Evolutionary conservation across 2,329 filamentous ascomycete species (phyloP).

Genomic region (Grosmannia serpens): DNA sequence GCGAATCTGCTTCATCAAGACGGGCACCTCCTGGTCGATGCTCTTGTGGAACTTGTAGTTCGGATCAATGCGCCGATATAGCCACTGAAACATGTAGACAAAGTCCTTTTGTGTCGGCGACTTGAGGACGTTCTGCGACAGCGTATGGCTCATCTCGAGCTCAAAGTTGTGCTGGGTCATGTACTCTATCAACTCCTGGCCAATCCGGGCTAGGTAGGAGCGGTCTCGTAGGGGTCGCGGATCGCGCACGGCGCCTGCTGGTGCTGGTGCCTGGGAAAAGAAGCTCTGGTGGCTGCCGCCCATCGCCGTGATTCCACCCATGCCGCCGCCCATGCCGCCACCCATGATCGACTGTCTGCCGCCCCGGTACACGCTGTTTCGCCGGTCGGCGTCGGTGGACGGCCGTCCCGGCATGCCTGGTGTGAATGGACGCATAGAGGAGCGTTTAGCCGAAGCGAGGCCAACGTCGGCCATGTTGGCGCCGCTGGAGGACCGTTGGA

Average conservation of each 20-base stretch:
- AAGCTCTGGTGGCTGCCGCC: constrained; percentile 72
- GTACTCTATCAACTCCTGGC: constrained; percentile 83
- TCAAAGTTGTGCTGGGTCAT: constrained; percentile 91
- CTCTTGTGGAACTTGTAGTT: constrained; percentile 87
- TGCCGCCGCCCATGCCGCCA: constrained; percentile 59
- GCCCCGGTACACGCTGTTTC: constrained; percentile 71
- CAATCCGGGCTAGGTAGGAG: constrained; percentile 68
- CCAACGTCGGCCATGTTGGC: constrained; percentile 60
- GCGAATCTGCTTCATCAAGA: constrained; percentile 81
- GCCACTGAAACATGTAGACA: constrained; percentile 94
- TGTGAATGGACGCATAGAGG: constrained; percentile 67
- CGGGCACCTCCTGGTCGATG: constrained; percentile 89
- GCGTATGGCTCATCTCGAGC: constrained; percentile 88
- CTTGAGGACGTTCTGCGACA: constrained; percentile 84
- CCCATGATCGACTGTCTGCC: constrained; percentile 52
- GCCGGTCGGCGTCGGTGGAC: constrained; percentile 43
- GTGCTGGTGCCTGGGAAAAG: constrained; percentile 75
- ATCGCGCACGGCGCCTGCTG: constrained; percentile 74
- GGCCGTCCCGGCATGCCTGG: constrained; percentile 35
- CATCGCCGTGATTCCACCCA: constrained; percentile 24
- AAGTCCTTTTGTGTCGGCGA: constrained; percentile 98
- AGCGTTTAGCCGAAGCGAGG: constrained; percentile 72
- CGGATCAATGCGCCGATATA: constrained; percentile 92
- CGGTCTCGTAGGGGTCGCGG: constrained; percentile 77
- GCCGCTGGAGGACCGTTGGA: constrained; percentile 75